Conservation (phyloP, 2,329 filamentous ascomycete species). For the Aspergillus sp. region DNA sequence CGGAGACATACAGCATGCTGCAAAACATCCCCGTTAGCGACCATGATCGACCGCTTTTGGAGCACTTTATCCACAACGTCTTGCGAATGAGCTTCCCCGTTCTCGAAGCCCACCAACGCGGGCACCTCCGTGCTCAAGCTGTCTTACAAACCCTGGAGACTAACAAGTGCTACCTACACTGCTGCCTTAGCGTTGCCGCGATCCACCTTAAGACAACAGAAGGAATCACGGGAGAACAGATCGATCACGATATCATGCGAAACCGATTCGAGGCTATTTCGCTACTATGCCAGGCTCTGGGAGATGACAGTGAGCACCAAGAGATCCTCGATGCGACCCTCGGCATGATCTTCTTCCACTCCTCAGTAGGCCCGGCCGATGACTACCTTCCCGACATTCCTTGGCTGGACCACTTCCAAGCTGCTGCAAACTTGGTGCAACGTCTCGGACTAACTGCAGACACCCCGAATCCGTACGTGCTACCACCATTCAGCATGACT, state of each 20-base stretch:
- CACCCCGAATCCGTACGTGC: conserved; percentile 62
- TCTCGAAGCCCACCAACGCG: conserved; percentile 84
- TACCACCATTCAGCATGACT: conserved; percentile 92
- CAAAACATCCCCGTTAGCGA: conserved; percentile 84
- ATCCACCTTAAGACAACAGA: conserved; percentile 85
- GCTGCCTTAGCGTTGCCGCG: conserved; percentile 88
- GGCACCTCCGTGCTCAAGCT: conserved; percentile 75
- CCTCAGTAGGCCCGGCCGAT: conserved; percentile 81
- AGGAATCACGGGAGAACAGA: conserved; percentile 65
- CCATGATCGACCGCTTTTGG: conserved; percentile 78
- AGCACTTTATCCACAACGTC: conserved; percentile 88
- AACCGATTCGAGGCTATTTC: conserved; percentile 88
- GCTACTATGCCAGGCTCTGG: conserved; percentile 78
- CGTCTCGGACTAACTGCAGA: conserved; percentile 76
- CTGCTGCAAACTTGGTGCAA: conserved; percentile 78
- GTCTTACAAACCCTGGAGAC: conserved; percentile 84
- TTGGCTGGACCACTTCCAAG: conserved; percentile 97
- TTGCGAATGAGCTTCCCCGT: conserved; percentile 89
- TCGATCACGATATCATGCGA: conserved; percentile 89
- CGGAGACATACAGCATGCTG: conserved; percentile 55
- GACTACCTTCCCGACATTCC: conserved; percentile 87
- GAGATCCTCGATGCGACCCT: conserved; percentile 90
- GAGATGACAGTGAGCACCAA: conserved; percentile 76
- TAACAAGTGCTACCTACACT: conserved; percentile 93
- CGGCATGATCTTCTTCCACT: conserved; percentile 96